phyloP scores from a whole-genome alignment of 345 rosid species.

The Populus tremula region DNA sequence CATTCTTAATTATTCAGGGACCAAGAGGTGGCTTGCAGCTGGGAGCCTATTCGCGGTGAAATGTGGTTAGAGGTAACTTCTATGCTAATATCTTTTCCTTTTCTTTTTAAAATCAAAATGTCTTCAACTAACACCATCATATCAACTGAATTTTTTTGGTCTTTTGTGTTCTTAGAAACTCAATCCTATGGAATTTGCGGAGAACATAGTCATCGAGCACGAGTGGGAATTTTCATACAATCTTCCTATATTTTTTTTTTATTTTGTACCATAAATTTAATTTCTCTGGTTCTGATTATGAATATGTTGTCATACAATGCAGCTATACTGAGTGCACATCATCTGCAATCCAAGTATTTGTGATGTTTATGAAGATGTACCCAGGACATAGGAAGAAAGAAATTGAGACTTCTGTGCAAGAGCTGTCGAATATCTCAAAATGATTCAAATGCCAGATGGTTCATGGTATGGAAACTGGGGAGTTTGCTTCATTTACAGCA shows the following conservation, averaged over 20 bases:
- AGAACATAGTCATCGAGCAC: slow-evolving; percentile 42
- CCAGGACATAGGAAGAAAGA: slow-evolving; percentile 47
- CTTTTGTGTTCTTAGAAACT: slow-evolving; percentile 31
- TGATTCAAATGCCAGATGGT: slow-evolving; percentile 49
- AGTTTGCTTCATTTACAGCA: slow-evolving; percentile 48
- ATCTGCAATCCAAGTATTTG: slow-evolving; percentile 38
- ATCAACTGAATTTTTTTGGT: background rate
- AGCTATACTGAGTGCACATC: slow-evolving; percentile 52
- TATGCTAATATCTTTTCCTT: background rate
- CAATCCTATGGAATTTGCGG: slow-evolving; percentile 56
- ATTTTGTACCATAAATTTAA: background rate
- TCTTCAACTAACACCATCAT: background rate
- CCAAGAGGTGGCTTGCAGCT: slow-evolving; percentile 61
- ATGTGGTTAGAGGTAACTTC: slow-evolving; percentile 50
- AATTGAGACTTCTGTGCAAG: slow-evolving; percentile 37
- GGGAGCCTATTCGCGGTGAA: slow-evolving; percentile 59
- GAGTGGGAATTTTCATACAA: slow-evolving; percentile 13
- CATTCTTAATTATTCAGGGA: slow-evolving; percentile 29
- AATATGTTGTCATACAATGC: background rate
- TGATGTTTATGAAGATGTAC: slow-evolving; percentile 41
- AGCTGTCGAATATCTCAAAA: slow-evolving; percentile 32
- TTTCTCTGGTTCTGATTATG: too few species aligned
- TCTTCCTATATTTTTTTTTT: too few species aligned
- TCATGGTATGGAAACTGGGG: slow-evolving; percentile 68
- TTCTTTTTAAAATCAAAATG: background rate